Conservation (phyloP, 2,329 filamentous ascomycete species). For the Amylocarpus encephaloides region DNA sequence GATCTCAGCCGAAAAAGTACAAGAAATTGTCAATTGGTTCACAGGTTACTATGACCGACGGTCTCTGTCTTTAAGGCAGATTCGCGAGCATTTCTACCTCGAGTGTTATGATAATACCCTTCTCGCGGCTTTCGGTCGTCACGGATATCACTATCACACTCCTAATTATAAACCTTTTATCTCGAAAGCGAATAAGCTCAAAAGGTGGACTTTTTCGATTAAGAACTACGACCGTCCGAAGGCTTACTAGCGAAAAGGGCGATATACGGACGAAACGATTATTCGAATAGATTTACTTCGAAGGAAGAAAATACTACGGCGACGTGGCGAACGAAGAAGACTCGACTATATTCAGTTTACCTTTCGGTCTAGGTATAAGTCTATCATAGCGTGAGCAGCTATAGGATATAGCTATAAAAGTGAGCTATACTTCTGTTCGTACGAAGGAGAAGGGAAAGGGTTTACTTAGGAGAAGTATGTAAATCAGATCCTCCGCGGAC, state of each 20-base stretch:
- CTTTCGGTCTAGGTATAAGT: slow-evolving; percentile 7
- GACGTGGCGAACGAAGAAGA: slow-evolving; percentile 5
- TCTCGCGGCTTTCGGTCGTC: slow-evolving; percentile 7
- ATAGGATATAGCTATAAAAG: slow-evolving; percentile 16
- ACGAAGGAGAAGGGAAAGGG: slow-evolving; percentile 15
- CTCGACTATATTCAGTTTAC: slow-evolving; percentile 15
- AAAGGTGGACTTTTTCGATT: no score
- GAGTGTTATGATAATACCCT: slow-evolving; percentile 4
- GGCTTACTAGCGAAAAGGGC: no score
- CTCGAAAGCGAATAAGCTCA: no score
- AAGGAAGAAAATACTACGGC: no score
- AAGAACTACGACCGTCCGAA: no score
- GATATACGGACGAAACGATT: no score
- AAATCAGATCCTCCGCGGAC: slow-evolving; percentile 10
- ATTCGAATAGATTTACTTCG: no score
- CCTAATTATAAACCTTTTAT: slow-evolving; percentile 9
- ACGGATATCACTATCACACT: slow-evolving; percentile 11
- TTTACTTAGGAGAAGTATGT: slow-evolving; percentile 17
- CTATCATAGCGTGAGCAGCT: slow-evolving; percentile 5
- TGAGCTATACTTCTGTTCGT: slow-evolving; percentile 9
- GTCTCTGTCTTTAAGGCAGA: background rate
- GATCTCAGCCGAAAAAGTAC: background rate
- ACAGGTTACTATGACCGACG: background rate
- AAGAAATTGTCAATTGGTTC: background rate
- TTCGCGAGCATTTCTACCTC: slow-evolving; percentile 1